These are phyloP conservation scores for Leucosporidium yakuticum DNA, from an alignment of 768 basidiomycete genomes.

Conservation along the genomic window DNA sequence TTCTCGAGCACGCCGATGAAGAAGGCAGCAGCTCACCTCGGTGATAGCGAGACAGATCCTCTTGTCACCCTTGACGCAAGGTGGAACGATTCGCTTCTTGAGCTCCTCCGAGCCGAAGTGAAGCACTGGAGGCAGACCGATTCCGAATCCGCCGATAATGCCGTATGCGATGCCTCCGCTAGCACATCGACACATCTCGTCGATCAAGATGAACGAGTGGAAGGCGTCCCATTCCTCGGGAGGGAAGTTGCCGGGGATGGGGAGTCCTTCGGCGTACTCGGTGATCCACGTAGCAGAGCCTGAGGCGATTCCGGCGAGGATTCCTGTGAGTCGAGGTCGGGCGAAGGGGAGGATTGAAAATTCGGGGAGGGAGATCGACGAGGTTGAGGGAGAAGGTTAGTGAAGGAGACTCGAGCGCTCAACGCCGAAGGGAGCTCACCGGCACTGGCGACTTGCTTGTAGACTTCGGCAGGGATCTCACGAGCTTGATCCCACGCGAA, in stretches of 20 bases:
- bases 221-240: constrained; percentile 38
- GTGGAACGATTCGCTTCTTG: constrained; percentile 33
- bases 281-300: constrained; percentile 13
- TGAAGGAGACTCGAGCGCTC: too few species aligned
- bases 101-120: constrained; percentile 32
- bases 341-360: constrained; percentile 9
- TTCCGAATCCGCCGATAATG: constrained; percentile 29
- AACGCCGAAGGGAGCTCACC: constrained; percentile 31
- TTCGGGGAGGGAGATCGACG: too few species aligned
- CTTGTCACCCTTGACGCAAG: constrained; percentile 36
- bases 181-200: constrained; percentile 31
- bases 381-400: too few species aligned
- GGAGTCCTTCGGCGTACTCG: constrained; percentile 24
- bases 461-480: constrained; percentile 31
- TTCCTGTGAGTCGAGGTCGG: constrained; percentile 18
- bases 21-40: constrained; percentile 21
- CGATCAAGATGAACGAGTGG: constrained; percentile 30
- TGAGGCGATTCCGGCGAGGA: constrained; percentile 26
- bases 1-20: background rate
- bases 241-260: constrained; percentile 24
- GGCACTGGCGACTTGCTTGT: constrained; percentile 23
- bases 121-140: constrained; percentile 28
- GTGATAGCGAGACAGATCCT: constrained; percentile 39
- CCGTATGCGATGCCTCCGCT: constrained; percentile 28
- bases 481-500: constrained; percentile 36